These are phyloP conservation scores for Lagenidium sp. DNA, from an alignment of 352 stramenopile species.

Conservation along the genomic window DNA sequence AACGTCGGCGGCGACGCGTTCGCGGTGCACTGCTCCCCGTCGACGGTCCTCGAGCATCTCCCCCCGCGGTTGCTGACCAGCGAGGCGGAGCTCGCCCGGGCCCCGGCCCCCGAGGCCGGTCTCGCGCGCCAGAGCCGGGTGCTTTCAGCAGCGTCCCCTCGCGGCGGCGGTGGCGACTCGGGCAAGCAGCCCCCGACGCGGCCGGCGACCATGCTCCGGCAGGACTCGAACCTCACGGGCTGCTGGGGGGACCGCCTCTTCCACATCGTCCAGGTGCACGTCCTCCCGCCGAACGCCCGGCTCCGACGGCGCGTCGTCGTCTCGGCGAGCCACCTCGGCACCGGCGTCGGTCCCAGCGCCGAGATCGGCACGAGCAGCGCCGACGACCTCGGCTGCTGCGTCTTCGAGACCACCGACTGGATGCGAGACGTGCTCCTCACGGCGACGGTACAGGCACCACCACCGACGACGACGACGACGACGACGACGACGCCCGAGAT, in stretches of 20 bases:
- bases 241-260: conserved; percentile 36
- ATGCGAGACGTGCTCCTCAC: conserved; percentile 29
- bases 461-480: neutral
- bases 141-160: neutral
- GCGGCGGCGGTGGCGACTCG: no score
- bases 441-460: conserved; percentile 2
- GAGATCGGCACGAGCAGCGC: conserved; percentile 19
- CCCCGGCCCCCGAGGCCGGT: neutral
- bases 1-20: conserved; percentile 54
- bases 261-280: conserved; percentile 22
- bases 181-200: no score
- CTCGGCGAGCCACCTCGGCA: conserved; percentile 25
- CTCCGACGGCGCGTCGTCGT: conserved; percentile 26
- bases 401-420: conserved; percentile 61
- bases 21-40: conserved; percentile 37
- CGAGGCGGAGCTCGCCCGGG: conserved; percentile 10
- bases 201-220: neutral
- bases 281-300: conserved; percentile 25
- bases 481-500: conserved; percentile 10
- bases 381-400: conserved; percentile 34
- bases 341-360: conserved; percentile 22
- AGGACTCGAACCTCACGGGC: neutral
- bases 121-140: conserved; percentile 2
- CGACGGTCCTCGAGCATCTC: conserved; percentile 38
- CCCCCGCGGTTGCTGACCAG: conserved; percentile 29